Conservation (phyloP, 23 red algal genomes). For the Pyropia yezoensis region DNA sequence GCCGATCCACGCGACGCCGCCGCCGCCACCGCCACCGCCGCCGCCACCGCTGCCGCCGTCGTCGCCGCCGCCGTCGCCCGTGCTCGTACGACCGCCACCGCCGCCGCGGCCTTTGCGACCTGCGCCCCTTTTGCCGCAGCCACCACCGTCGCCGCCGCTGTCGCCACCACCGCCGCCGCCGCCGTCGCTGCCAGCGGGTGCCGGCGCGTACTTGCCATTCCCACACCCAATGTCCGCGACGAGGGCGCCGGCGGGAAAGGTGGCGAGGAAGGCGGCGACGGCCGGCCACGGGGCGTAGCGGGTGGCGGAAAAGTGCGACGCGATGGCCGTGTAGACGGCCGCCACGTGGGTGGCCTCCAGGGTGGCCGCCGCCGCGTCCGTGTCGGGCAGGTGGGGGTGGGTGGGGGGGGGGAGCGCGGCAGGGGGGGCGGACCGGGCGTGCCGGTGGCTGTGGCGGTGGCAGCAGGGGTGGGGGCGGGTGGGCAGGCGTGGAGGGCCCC, state of each 20-base stretch:
- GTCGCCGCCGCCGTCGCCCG: too few relatives aligned
- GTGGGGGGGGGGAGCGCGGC: too few relatives aligned
- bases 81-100: too few relatives aligned
- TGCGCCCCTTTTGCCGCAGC: background rate
- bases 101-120: background rate
- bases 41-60: too few relatives aligned
- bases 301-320: constrained; percentile 76
- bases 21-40: too few relatives aligned
- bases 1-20: too few relatives aligned
- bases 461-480: too few relatives aligned
- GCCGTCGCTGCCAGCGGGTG: background rate
- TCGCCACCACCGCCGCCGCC: constrained; percentile 9
- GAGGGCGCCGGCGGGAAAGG: constrained; percentile 16
- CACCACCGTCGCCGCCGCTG: constrained; percentile 9
- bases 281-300: constrained; percentile 77
- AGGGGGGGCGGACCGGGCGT: too few relatives aligned
- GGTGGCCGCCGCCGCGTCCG: background rate
- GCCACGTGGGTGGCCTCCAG: constrained; percentile 59
- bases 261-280: constrained; percentile 52
- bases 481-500: too few relatives aligned
- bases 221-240: constrained; percentile 77
- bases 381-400: too few relatives aligned
- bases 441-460: too few relatives aligned
- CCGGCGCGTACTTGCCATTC: constrained; percentile 78
- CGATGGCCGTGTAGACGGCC: constrained; percentile 81